Conservation (phyloP, 2,329 filamentous ascomycete genomes). For the Colletotrichum ledebouriae region DNA sequence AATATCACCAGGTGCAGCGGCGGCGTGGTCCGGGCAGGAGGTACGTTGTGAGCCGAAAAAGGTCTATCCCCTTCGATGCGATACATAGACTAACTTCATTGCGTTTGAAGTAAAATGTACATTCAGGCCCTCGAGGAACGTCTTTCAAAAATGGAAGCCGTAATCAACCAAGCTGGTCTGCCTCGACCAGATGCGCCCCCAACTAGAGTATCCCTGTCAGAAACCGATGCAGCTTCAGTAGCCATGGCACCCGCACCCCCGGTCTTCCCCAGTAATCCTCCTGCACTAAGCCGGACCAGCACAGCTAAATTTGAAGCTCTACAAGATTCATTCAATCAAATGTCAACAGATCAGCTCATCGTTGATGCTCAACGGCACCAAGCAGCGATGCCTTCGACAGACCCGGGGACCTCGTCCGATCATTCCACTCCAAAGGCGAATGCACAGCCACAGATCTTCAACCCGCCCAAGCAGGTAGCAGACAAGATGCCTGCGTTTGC, state of each 20-base stretch:
- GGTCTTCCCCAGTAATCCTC: neutral
- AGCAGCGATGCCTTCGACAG: neutral
- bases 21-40: slow-evolving; percentile 39
- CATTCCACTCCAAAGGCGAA: neutral
- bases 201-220: slow-evolving; percentile 33
- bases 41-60: slow-evolving; percentile 5
- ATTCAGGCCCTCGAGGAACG: slow-evolving; percentile 38
- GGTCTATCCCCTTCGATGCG: too few relatives aligned
- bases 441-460: neutral
- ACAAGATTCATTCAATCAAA: slow-evolving; percentile 16
- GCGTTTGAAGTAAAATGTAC: slow-evolving; percentile 33
- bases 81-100: neutral
- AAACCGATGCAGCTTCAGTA: slow-evolving; percentile 32
- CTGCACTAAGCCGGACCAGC: neutral
- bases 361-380: neutral
- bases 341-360: slow-evolving; percentile 21
- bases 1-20: slow-evolving; percentile 36
- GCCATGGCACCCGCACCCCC: slow-evolving; percentile 26
- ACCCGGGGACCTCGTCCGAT: slow-evolving; percentile 1
- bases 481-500: slow-evolving; percentile 34
- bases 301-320: slow-evolving; percentile 2
- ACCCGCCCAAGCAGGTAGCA: slow-evolving; percentile 7
- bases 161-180: slow-evolving; percentile 28
- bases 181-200: slow-evolving; percentile 32
- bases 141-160: slow-evolving; percentile 41